Conservation (phyloP, 768 basidiomycete genomes). For the button mushroom (Agaricus bisporus) region DNA sequence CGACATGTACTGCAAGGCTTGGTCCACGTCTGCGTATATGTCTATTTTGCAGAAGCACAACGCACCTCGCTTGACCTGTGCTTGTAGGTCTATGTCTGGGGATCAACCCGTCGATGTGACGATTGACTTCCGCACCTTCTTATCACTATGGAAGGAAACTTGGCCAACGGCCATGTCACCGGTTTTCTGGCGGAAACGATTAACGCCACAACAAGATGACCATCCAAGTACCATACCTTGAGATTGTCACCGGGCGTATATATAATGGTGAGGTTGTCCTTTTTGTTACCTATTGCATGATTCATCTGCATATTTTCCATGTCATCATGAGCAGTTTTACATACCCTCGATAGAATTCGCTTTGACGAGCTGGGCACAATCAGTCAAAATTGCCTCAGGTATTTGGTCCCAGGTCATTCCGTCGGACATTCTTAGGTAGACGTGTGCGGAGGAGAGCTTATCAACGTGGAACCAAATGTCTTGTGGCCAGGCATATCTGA, state of each 20-base stretch:
- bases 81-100: slow-evolving; percentile 32
- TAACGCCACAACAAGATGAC: not conserved
- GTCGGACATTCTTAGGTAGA: slow-evolving; percentile 86
- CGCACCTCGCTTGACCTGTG: slow-evolving; percentile 80
- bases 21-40: not conserved
- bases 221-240: slow-evolving; percentile 48
- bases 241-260: slow-evolving; percentile 92
- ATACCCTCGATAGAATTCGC: slow-evolving; percentile 95
- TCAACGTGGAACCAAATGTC: slow-evolving; percentile 97
- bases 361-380: slow-evolving; percentile 94
- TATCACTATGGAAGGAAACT: slow-evolving; percentile 92
- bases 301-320: not conserved
- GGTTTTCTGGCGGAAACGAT: slow-evolving; percentile 63
- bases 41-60: not conserved
- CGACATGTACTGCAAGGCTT: slow-evolving; percentile 55
- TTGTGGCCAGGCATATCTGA: slow-evolving; percentile 86
- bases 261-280: slow-evolving; percentile 87
- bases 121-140: slow-evolving; percentile 45
- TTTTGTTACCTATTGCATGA: slow-evolving; percentile 78
- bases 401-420: slow-evolving; percentile 87
- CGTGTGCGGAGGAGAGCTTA: slow-evolving; percentile 94
- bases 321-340: not conserved
- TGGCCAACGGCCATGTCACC: slow-evolving; percentile 97
- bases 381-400: slow-evolving; percentile 67
- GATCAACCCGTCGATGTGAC: not conserved